These are phyloP conservation scores for Hypoxylon sp. DNA, from an alignment of 2,329 filamentous ascomycete genomes.

Conservation along the genomic window DNA sequence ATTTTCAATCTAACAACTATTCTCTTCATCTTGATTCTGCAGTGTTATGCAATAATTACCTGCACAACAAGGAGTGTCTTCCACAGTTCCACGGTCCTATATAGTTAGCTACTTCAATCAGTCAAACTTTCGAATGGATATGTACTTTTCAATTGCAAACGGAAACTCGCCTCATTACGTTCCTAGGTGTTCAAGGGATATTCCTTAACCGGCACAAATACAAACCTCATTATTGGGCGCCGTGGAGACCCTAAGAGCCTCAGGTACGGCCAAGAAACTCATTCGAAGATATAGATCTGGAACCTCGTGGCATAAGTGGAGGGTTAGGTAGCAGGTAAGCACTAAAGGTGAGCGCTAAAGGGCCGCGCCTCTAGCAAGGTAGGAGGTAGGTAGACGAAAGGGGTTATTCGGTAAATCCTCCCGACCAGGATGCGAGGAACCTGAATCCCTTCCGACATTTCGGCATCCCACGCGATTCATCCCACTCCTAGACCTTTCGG, in stretches of 20 bases:
- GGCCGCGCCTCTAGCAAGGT: neutral
- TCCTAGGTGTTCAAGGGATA: neutral
- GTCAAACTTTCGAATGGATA: too few relatives aligned
- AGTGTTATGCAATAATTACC: too few relatives aligned
- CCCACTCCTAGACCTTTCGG: neutral
- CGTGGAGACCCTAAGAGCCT: neutral
- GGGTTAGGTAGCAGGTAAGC: neutral
- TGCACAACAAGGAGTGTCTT: neutral
- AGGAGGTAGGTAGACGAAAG: neutral
- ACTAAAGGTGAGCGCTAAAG: neutral
- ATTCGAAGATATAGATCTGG: neutral
- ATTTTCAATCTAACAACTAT: too few relatives aligned
- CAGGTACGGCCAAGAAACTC: conserved; percentile 2
- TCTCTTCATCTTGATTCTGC: too few relatives aligned
- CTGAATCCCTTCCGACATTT: neutral
- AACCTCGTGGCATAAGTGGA: neutral
- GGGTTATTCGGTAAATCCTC: conserved; percentile 15
- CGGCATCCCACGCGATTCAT: conserved; percentile 4
- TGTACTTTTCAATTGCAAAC: too few relatives aligned
- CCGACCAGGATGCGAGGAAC: neutral
- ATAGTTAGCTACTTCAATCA: neutral
- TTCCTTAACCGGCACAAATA: too few relatives aligned
- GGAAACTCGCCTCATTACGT: too few relatives aligned
- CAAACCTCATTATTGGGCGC: too few relatives aligned
- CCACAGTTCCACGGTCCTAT: neutral